Evolutionary conservation across 1,284 basidiomycete genomes (phyloP).

Genomic region (Porogramme epimiltina): DNA sequence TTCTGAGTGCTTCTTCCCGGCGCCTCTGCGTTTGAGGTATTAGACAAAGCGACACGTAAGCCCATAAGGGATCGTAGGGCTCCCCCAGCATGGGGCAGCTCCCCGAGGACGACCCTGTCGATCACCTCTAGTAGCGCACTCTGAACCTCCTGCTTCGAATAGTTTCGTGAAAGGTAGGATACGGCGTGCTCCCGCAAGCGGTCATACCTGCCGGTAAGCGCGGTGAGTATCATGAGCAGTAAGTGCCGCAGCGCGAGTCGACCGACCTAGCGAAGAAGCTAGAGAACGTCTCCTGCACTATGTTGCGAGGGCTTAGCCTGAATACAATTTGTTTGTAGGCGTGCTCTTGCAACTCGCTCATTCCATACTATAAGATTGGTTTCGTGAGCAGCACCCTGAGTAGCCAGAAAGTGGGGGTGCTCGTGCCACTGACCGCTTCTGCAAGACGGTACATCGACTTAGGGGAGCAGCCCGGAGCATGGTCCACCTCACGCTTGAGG

Average conservation of each 20-base stretch:
- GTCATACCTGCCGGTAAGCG: constrained; percentile 9
- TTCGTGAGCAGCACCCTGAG: not conserved
- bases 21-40: too few relatives aligned
- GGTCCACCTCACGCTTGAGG: constrained; percentile 1
- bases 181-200: constrained; percentile 22
- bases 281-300: constrained; percentile 26
- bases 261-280: constrained; percentile 15
- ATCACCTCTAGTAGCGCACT: constrained; percentile 6
- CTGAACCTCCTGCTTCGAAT: constrained; percentile 6
- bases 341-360: constrained; percentile 17
- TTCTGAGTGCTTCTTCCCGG: too few relatives aligned
- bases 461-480: constrained; percentile 26
- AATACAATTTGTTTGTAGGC: constrained; percentile 18
- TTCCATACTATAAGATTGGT: constrained; percentile 7
- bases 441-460: constrained; percentile 30
- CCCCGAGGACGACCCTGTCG: constrained; percentile 15
- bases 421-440: constrained; percentile 18
- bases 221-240: not conserved
- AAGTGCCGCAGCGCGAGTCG: not conserved
- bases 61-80: constrained; percentile 21
- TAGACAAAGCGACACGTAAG: not conserved
- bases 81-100: constrained; percentile 16
- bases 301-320: constrained; percentile 16
- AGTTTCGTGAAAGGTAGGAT: constrained; percentile 13
- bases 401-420: not conserved